These are phyloP conservation scores for Exutisphaerella laricina DNA, from an alignment of 2,329 filamentous ascomycete species.

Conservation along the genomic window DNA sequence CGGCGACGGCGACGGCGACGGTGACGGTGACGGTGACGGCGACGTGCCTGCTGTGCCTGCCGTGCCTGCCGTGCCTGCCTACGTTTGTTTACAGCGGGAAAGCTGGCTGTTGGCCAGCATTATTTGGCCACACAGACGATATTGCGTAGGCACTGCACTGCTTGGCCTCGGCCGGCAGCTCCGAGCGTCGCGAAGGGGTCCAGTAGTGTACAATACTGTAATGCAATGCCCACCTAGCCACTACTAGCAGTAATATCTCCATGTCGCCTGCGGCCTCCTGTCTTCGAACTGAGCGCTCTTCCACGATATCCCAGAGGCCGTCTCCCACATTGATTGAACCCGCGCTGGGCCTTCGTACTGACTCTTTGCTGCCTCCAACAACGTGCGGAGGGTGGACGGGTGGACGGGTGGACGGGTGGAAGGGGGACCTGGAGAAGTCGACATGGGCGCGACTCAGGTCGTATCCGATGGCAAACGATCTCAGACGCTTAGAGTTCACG, in stretches of 20 bases:
- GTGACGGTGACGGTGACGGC: neutral
- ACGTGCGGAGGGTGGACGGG: no score
- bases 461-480: neutral
- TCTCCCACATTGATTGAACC: neutral
- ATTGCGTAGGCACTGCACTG: neutral
- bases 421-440: neutral
- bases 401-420: no score
- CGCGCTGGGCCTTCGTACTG: neutral
- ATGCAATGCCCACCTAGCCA: neutral
- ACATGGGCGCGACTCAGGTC: neutral
- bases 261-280: neutral
- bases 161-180: neutral
- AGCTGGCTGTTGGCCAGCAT: neutral
- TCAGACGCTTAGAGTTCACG: conserved; percentile 4
- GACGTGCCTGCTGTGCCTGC: neutral
- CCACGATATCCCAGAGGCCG: neutral
- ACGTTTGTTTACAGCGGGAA: no score
- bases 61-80: neutral
- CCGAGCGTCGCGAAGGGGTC: neutral
- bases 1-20: neutral
- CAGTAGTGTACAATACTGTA: neutral
- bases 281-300: neutral
- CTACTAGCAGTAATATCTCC: neutral
- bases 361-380: no score
- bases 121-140: no score